phyloP scores from a whole-genome alignment of 1,284 basidiomycete genomes.

The Megacollybia platyphylla region DNA sequence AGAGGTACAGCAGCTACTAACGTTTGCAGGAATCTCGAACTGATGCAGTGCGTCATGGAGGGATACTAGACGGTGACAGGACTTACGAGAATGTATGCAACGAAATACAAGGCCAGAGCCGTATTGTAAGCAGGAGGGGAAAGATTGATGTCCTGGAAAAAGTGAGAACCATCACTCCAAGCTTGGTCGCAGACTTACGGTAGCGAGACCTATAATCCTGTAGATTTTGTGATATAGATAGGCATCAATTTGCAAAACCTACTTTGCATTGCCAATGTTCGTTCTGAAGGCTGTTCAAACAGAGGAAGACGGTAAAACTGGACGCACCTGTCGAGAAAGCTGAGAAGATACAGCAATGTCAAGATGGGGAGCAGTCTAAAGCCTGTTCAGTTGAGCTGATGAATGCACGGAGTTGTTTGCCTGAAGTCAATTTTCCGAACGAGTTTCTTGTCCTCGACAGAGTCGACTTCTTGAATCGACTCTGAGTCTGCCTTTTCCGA shows the following conservation, averaged over 20 bases:
- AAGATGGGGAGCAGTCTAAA: slow-evolving; percentile 37
- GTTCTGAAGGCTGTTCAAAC: slow-evolving; percentile 20
- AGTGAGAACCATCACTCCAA: not conserved
- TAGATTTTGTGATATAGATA: slow-evolving; percentile 1
- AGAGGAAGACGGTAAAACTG: not conserved
- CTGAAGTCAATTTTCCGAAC: slow-evolving; percentile 30
- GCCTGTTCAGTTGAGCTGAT: slow-evolving; percentile 1
- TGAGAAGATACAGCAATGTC: slow-evolving; percentile 51
- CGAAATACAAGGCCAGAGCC: slow-evolving; percentile 50
- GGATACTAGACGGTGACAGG: no score
- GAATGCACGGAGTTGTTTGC: slow-evolving; percentile 12
- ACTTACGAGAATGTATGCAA: slow-evolving; percentile 39
- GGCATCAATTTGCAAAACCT: slow-evolving; percentile 11
- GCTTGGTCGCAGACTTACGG: slow-evolving; percentile 13
- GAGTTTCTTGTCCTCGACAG: slow-evolving; percentile 23
- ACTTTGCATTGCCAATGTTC: slow-evolving; percentile 61
- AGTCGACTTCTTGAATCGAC: slow-evolving; percentile 9
- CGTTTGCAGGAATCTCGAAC: slow-evolving; percentile 60
- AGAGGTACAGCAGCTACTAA: slow-evolving; percentile 20
- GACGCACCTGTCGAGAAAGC: slow-evolving; percentile 51
- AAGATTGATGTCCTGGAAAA: slow-evolving; percentile 29
- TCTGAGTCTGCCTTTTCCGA: no score
- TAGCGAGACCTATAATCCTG: slow-evolving; percentile 33
- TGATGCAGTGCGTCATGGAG: no score
- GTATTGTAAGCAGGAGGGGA: slow-evolving; percentile 43